Evolutionary conservation across 345 rosid species (phyloP), one percentile per base, ranked within the genome.

Genomic region (Eucalyptus marginata): DNA sequence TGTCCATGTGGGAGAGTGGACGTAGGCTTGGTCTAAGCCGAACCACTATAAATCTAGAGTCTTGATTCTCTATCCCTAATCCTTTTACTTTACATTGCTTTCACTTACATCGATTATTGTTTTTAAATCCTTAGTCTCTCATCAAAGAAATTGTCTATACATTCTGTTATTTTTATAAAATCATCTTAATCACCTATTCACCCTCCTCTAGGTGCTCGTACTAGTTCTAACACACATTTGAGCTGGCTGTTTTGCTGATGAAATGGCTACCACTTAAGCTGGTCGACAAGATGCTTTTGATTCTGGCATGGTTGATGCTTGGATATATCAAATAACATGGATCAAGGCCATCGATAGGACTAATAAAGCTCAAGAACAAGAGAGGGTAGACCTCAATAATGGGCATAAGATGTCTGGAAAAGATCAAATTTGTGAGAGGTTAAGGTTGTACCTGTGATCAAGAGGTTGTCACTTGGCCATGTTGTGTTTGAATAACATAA

Each of bases 321-420:
- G 96, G 98, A 40, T 93, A 94, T 92, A 89, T 86, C 36, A 93
- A 64, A 52, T 52, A 17, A 18, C 24, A 52, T 52, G 24, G 58
- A 20, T 52, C 22, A 52, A 90, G 97, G 91, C 98, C 97, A 22
- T 79, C 91, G 7, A 89, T 92, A 90, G 98, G 99, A 36, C 98
- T 98, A 14, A 83, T 97, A 89, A 89, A 92, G 91, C 93, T 94
- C 68, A 97, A 97, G 90, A 93, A 94, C 84, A 87, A 89, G 3
- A 85, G 87, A 84, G 99, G 99, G 54, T 95, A 95, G 79, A 96
- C 98, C 80, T 98, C 96, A 18, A 97, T 97, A 4, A 88, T 97
- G 87, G 97, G 95, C 91, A 93, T 96, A 80, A 97, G 98, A 58
- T 95, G 97, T 76, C 11, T 96, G 81, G 93, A 91, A 90, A 96